Percentiles rank a stretch among this genome's conserved stretches.
Conservation (phyloP, 441 rosid species). For the Gossypium schwendimanii region DNA sequence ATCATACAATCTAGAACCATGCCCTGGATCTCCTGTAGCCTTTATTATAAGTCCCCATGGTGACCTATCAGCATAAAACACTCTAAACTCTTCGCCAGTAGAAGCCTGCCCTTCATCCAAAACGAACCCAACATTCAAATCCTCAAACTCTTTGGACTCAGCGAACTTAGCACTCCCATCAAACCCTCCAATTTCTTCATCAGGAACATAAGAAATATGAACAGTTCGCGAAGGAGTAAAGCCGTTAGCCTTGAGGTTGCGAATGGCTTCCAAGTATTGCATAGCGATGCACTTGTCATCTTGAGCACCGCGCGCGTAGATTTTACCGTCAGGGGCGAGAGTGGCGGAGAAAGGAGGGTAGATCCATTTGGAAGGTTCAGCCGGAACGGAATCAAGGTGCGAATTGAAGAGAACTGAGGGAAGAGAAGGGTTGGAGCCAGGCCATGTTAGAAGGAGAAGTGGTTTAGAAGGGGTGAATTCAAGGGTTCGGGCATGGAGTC, state of each 20-base stretch:
- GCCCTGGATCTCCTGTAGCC: constrained; percentile 67
- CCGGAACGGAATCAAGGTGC: constrained; percentile 89
- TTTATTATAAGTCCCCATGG: constrained; percentile 51
- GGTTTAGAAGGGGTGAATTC: constrained; percentile 53
- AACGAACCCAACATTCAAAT: constrained; percentile 65
- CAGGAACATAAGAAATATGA: constrained; percentile 62
- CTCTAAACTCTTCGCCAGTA: constrained; percentile 50
- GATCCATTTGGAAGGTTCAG: constrained; percentile 63
- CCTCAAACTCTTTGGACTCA: constrained; percentile 43
- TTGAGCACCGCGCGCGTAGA: constrained; percentile 79
- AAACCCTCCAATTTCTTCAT: constrained; percentile 76
- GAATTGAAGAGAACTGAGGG: constrained; percentile 74
- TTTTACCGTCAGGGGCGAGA: constrained; percentile 41
- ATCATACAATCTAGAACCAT: constrained; percentile 74
- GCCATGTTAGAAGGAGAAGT: constrained; percentile 59
- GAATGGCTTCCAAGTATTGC: constrained; percentile 75
- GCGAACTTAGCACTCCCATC: constrained; percentile 57
- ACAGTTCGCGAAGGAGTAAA: constrained; percentile 53
- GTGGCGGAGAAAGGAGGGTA: constrained; percentile 77
- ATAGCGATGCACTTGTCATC: constrained; percentile 79
- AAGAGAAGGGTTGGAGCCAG: constrained; percentile 58
- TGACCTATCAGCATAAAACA: constrained; percentile 67
- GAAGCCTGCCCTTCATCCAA: constrained; percentile 89
- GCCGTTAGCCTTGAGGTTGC: constrained; percentile 39
- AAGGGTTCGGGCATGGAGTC: constrained; percentile 34